Percentiles rank a stretch among this genome's conserved stretches.
Evolutionary conservation across 805 yeast genomes (phyloP).

Genomic region (Candida vartiovaarae): DNA sequence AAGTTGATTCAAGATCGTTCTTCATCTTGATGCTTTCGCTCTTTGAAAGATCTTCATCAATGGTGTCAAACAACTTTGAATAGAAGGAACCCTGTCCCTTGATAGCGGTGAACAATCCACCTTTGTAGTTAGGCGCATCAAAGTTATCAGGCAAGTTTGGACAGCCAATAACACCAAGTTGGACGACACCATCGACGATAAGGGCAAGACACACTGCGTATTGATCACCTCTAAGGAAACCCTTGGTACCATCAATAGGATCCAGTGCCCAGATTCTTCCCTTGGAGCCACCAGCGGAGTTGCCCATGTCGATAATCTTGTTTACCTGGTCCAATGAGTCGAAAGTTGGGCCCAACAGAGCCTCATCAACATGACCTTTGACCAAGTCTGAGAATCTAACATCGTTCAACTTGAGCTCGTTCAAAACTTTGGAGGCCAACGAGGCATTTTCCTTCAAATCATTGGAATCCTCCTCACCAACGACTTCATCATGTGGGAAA

Average conservation of each 20-base stretch:
- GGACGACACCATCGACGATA: conserved; percentile 77
- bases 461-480: conserved; percentile 89
- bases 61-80: conserved; percentile 28
- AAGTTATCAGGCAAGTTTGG: conserved; percentile 65
- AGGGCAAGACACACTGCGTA: conserved; percentile 93
- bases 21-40: conserved; percentile 42
- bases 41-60: conserved; percentile 30
- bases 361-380: conserved; percentile 15
- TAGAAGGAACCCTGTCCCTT: conserved; percentile 58
- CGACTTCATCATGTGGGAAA: conserved; percentile 81
- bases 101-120: conserved; percentile 73
- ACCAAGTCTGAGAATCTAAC: conserved; percentile 27
- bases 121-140: conserved; percentile 35
- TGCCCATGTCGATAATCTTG: conserved; percentile 70
- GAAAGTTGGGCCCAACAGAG: conserved; percentile 32
- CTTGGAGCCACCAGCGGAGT: conserved; percentile 64
- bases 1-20: conserved; percentile 34
- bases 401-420: conserved; percentile 51
- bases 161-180: conserved; percentile 92
- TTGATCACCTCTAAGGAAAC: conserved; percentile 92
- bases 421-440: conserved; percentile 49
- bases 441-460: conserved; percentile 47
- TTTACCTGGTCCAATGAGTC: conserved; percentile 42
- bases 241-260: conserved; percentile 98
- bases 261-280: conserved; percentile 97